phyloP scores from a whole-genome alignment of 352 stramenopile species.

The Globisporangium yorkense region DNA sequence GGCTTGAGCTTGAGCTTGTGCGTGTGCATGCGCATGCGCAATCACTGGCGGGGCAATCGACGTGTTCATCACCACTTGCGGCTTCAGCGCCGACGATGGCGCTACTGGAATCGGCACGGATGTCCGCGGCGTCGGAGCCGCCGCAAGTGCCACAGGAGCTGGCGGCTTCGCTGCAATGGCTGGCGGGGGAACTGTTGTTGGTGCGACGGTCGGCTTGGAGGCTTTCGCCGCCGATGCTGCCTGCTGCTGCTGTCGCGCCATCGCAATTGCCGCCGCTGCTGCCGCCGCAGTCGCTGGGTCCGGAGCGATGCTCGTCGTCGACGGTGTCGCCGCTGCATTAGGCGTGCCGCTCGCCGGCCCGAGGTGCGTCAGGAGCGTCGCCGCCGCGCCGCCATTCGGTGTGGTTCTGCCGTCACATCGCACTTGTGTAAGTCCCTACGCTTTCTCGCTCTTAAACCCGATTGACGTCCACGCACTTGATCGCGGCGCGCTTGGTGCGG shows the following conservation, averaged over 20 bases:
- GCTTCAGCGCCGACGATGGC: slow-evolving; percentile 3
- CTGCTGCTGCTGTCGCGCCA: slow-evolving; percentile 5
- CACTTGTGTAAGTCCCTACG: no score
- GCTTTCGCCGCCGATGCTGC: slow-evolving; percentile 14
- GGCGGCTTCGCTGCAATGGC: slow-evolving; percentile 22
- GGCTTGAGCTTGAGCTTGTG: slow-evolving; percentile 3
- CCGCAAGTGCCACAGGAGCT: not conserved
- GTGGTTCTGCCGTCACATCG: not conserved
- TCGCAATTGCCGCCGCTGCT: not conserved
- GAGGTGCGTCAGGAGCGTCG: slow-evolving; percentile 7
- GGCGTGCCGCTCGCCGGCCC: not conserved
- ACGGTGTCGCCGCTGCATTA: not conserved
- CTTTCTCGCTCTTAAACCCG: no score
- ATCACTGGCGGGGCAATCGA: slow-evolving; percentile 10
- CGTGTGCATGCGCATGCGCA: slow-evolving; percentile 6
- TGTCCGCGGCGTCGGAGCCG: not conserved
- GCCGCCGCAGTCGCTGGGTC: not conserved
- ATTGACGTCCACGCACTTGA: slow-evolving; percentile 6
- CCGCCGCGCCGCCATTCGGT: slow-evolving; percentile 7
- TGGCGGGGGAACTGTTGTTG: slow-evolving; percentile 7
- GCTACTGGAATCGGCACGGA: slow-evolving; percentile 2
- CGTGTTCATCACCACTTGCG: slow-evolving; percentile 2
- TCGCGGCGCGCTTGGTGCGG: slow-evolving; percentile 50
- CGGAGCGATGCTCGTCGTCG: slow-evolving; percentile 6
- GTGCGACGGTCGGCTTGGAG: slow-evolving; percentile 20